phyloP scores from a whole-genome alignment of 768 basidiomycete genomes.

The Phaeolepiota aurea region DNA sequence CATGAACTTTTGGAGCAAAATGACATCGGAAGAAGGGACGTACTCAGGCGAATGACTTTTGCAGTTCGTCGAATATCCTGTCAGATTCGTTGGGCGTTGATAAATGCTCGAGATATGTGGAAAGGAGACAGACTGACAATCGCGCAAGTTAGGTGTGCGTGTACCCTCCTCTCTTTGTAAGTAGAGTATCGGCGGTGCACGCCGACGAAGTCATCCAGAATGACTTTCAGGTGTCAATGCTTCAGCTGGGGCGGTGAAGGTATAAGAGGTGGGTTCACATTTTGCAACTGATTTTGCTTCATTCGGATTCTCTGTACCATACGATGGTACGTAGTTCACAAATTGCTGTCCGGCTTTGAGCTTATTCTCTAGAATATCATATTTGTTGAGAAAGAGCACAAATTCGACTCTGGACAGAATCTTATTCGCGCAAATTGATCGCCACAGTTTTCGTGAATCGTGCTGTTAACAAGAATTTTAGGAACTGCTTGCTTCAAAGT shows the following conservation, averaged over 20 bases:
- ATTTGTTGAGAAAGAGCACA: constrained; percentile 71
- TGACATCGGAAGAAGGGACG: neutral
- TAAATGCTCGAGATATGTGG: neutral
- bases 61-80: neutral
- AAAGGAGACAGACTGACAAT: neutral
- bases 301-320: neutral
- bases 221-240: too few species aligned
- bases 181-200: neutral
- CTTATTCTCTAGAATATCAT: constrained; percentile 49
- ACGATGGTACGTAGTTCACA: neutral
- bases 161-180: neutral
- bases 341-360: neutral
- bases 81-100: too few species aligned
- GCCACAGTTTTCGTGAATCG: constrained; percentile 41
- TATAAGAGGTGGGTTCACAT: neutral
- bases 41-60: neutral
- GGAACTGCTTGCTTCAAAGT: too few species aligned
- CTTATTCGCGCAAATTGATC: constrained; percentile 47
- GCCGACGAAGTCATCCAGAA: neutral
- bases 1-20: neutral
- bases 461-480: too few species aligned
- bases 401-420: constrained; percentile 54
- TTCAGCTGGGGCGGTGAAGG: too few species aligned
- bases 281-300: neutral
- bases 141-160: neutral